Evolutionary conservation across 2,329 filamentous ascomycete genomes (phyloP), one percentile per base, ranked within the genome.

Genomic region (Epichloe amarillans): DNA sequence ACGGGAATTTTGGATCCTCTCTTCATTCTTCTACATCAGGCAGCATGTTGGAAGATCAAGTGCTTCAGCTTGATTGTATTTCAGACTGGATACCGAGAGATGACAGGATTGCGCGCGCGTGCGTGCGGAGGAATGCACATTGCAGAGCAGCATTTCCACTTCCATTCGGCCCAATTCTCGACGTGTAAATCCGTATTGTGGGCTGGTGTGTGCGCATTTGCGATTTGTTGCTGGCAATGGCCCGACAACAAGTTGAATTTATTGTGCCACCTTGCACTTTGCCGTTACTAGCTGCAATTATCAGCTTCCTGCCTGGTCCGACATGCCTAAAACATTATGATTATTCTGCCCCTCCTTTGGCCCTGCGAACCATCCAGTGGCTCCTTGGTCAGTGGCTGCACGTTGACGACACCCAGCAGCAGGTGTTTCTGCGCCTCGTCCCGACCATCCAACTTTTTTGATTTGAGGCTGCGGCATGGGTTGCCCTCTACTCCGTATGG

Each of bases 361-460:
- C 48, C 36, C n/a, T 19, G 7, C 26, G 21, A 26, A 39, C 41
- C 19, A 44, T 40, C 46, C 33, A 38, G 33, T 23, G 30, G 11
- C 30, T 30, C 30, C 30, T 30, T 33, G 30, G 12, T 7, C 17
- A n/a, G 35, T n/a, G 49, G 53, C 58, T 60, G 58, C 58, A 54
- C 51, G 55, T 55, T 59, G 56, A 59, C 56, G 56, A 58, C 57
- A 59, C 55, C 47, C 43, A 47, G 48, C 51, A 36, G 53, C 54
- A 49, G 47, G 21, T 39, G 19, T 47, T 37, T 30, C 35, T 43
- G 46, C 48, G 45, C 50, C 55, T 52, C 49, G 47, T 53, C 50
- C 54, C 53, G 53, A 56, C 55, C 50, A 53, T 51, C 53, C 49
- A 55, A 57, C 50, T 36, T 11, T 26, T 30, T 30, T 30, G 8